These are phyloP conservation scores for Yamagishiella unicocca DNA, from an alignment of 139 green algal genomes.

Conservation along the genomic window DNA sequence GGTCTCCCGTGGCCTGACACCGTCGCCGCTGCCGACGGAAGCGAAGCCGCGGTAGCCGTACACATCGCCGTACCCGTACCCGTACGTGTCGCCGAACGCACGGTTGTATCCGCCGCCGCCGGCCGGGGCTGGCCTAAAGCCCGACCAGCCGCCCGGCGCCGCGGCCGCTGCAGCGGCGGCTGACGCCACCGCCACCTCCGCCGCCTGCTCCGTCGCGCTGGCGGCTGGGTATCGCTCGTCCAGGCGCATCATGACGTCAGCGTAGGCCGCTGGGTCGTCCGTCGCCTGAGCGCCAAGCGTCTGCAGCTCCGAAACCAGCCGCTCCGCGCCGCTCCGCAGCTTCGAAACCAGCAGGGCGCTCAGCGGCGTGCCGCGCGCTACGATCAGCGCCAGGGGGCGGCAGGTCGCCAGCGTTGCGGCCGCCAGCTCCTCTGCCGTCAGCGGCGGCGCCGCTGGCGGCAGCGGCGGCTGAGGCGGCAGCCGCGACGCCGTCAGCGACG, in stretches of 20 bases:
- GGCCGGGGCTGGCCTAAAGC: no score
- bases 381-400: slow-evolving; percentile 1
- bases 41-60: background rate
- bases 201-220: background rate
- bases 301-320: slow-evolving; percentile 1
- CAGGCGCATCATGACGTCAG: background rate
- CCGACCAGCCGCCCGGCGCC: no score
- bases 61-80: background rate
- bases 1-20: no score
- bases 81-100: background rate
- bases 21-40: background rate
- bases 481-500: background rate
- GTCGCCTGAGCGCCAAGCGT: background rate
- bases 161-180: background rate
- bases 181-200: background rate
- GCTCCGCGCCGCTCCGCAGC: background rate
- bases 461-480: background rate
- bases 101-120: background rate
- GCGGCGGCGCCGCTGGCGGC: background rate
- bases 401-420: background rate
- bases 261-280: background rate
- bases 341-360: background rate
- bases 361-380: slow-evolving; percentile 3
- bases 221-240: background rate
- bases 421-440: slow-evolving; percentile 16